A percentile compares a stretch with the other conserved stretches of the same genome.
phyloP scores from a whole-genome alignment of 805 yeast genomes.

The Lachancea meyersii region DNA sequence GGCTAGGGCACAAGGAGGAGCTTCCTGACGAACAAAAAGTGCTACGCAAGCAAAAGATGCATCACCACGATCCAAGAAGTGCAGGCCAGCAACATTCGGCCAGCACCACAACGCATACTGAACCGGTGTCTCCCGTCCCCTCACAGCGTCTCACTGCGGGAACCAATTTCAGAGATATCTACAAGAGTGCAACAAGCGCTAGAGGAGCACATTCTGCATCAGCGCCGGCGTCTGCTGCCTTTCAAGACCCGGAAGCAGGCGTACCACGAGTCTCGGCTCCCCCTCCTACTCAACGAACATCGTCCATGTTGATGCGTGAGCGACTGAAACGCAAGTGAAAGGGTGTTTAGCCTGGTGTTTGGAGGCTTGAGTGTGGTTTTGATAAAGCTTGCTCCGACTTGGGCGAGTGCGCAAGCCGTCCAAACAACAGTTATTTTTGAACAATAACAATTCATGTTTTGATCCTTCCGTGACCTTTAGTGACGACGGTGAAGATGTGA shows the following conservation, averaged over 20 bases:
- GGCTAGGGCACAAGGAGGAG: conserved; percentile 34
- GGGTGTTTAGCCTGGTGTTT: neutral
- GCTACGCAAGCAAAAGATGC: conserved; percentile 23
- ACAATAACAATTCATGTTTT: too few relatives aligned
- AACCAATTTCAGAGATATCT: conserved; percentile 6
- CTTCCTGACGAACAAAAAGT: conserved; percentile 30
- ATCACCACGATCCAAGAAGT: conserved; percentile 5
- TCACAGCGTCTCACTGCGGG: conserved; percentile 4
- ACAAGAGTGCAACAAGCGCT: conserved; percentile 1
- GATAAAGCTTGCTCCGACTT: too few relatives aligned
- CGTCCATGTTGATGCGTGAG: conserved; percentile 29
- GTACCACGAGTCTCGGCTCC: neutral
- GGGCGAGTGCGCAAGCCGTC: too few relatives aligned
- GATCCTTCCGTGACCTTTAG: too few relatives aligned
- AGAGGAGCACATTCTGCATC: neutral
- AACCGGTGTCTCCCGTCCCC: neutral
- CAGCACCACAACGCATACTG: neutral
- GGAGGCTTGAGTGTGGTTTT: too few relatives aligned
- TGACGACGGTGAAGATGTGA: too few relatives aligned
- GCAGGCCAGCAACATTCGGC: neutral
- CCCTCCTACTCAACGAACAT: conserved; percentile 9
- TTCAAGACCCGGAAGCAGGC: neutral
- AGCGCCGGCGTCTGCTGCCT: neutral
- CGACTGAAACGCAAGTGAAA: conserved; percentile 20
- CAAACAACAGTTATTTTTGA: too few relatives aligned